Evolutionary conservation across 1,284 basidiomycete genomes (phyloP), one percentile per base, ranked within the genome.

Genomic region (Leccinum insolens): DNA sequence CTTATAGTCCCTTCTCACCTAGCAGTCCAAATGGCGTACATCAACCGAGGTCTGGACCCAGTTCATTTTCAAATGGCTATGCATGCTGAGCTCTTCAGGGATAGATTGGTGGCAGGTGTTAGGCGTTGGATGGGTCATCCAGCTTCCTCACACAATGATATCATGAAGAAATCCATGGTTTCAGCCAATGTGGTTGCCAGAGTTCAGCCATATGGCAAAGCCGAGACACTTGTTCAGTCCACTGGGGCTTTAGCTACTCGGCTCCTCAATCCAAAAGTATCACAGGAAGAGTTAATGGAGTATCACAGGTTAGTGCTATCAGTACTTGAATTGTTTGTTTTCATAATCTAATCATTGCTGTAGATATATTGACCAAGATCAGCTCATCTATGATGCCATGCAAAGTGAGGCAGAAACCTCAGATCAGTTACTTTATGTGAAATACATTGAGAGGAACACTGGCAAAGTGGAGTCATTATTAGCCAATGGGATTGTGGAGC

Each of bases 291-390:
- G 76, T 83, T 88, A 67, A 80, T 83, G 3, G 95, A 97, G 75
- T 98, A 98, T 79, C 88, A 91, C 72, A 90, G 90, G 89, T 92
- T 69, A 46, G 83, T 80, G 6, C 37, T 31, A 89, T 92, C 69
- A 46, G 83, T 80, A 7, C 37, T 39, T 28, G 4, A 31, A 7
- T 11, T 3, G 34, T 20, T 1, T 14, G n/a, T 46, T 58, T n/a
- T 12, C 49, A 25, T 64, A 8, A 60, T 57, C 57, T 72, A 25
- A 67, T 64, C 52, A 37, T 25, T 34, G 11, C 41, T n/a, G 8
- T 66, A 91, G 90, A 52, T 92, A 92, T 73, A 89, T 93, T 72
- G 88, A 91, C 71, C 89, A 92, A 73, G 89, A 85, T 69, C 85
- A 88, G 65, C 88, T 89, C 61, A 82, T 92, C 15, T 78, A 89